Evolutionary conservation across 2,329 filamentous ascomycete species (phyloP).

Genomic region (Aspergillus sp.): DNA sequence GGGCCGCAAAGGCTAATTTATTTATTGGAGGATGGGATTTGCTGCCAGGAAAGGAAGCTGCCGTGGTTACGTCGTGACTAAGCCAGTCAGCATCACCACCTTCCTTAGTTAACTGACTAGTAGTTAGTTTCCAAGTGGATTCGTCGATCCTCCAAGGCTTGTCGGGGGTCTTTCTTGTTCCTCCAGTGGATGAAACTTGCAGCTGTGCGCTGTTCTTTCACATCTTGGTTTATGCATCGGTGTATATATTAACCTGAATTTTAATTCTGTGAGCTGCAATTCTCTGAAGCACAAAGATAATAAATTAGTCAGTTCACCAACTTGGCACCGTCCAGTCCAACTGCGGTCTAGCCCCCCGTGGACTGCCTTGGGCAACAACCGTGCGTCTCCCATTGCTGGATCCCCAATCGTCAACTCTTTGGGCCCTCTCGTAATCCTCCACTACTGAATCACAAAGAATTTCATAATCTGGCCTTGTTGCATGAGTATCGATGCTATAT

Average conservation of each 20-base stretch:
- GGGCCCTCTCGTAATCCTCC: neutral
- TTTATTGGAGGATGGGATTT: neutral
- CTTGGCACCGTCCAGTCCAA: no score
- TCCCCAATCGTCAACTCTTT: neutral
- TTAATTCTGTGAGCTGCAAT: no score
- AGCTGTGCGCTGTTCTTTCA: no score
- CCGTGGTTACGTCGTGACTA: constrained; percentile 5
- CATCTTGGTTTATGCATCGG: no score
- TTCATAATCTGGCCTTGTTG: neutral
- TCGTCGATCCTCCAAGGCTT: neutral
- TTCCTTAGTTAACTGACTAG: neutral
- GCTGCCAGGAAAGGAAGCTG: neutral
- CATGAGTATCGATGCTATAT: neutral
- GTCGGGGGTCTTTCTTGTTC: neutral
- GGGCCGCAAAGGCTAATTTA: neutral
- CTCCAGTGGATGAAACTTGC: no score
- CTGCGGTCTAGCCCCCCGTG: neutral
- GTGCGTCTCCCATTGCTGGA: neutral
- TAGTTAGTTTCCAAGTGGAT: neutral
- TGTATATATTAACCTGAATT: no score
- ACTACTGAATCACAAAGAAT: neutral
- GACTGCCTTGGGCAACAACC: neutral
- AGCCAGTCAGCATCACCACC: constrained; percentile 8
- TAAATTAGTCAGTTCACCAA: no score
- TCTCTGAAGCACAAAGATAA: no score